Base-by-base conservation (phyloP, 768 basidiomycete species). In the Calvatia gigantea region DNA sequence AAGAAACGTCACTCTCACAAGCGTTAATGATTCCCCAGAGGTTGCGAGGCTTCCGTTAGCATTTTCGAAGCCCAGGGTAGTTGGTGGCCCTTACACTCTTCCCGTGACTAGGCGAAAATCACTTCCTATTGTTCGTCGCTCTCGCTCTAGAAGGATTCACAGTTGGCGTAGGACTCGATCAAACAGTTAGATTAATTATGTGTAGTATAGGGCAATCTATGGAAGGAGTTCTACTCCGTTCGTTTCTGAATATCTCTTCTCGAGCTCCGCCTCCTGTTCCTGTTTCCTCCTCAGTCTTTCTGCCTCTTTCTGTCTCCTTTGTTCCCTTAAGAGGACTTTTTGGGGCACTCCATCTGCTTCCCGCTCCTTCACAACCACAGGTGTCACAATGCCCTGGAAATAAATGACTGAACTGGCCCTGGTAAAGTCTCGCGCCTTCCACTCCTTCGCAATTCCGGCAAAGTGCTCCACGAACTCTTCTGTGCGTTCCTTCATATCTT, bases 381-480 rank as follows among this genome's bases (percentile, higher is more conserved):
- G 65, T 44, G 56, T 54, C 11, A 60, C 59, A 3, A 58, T 69
- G 32, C 75, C 75, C 56, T 78, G 76, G 37, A 87, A 66, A 44
- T 72, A 80, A 52, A 86, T 53, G 11, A 67, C 62, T 8, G 69
- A 75, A n/a, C 67, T 62, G 14, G 71, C 71, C 31, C 61, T 66
- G 12, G 72, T 68, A 29, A 78, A 62, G 11, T 73, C 74, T 17
- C 74, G 69, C 15, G 67, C 68, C 62, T 77, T 82, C 73, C 78
- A 81, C 68, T 86, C 85, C 42, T 72, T 73, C 42, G 75, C 77
- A 5, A 81, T 68, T 52, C 83, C 87, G 27, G 64, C 62, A 42
- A 89, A 66, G 12, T 61, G 56, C 0, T 67, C 64, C 5, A 77
- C 61, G 2, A 81, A 69, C 49, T 79, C 72, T 32, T 76, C 62